Evolutionary conservation across 805 yeast species (phyloP).

Genomic region (Clavispora carvajalis): DNA sequence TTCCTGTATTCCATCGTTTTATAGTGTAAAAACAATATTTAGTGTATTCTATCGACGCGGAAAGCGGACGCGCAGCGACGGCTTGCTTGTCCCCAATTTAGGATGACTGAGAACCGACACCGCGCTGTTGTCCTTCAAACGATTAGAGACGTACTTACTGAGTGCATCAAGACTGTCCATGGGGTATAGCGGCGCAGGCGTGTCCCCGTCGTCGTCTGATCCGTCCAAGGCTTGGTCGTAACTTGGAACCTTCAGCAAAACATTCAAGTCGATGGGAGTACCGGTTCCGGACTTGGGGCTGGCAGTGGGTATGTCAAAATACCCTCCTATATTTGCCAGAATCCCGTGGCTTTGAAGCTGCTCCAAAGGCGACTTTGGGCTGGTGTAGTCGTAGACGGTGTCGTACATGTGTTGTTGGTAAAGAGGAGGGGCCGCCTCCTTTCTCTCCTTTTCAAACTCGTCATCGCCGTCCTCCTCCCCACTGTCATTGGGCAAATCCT

Average conservation of each 20-base stretch:
- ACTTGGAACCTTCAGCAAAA: slow-evolving; percentile 32
- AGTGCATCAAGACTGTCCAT: not conserved
- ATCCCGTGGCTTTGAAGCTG: slow-evolving; percentile 22
- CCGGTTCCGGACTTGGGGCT: slow-evolving; percentile 10
- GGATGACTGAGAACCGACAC: not conserved
- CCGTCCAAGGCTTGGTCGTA: slow-evolving; percentile 37
- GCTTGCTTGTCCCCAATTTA: not conserved
- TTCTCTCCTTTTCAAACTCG: slow-evolving; percentile 21
- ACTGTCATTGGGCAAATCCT: slow-evolving; percentile 3
- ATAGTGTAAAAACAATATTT: too few relatives aligned
- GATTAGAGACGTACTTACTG: not conserved
- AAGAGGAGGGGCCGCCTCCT: slow-evolving; percentile 39
- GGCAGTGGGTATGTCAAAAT: slow-evolving; percentile 26
- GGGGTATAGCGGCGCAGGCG: slow-evolving; percentile 19
- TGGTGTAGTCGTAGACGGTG: slow-evolving; percentile 30
- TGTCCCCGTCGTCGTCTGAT: slow-evolving; percentile 18
- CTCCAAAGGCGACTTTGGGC: slow-evolving; percentile 32
- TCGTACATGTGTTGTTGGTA: slow-evolving; percentile 37
- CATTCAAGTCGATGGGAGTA: slow-evolving; percentile 18
- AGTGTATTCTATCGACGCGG: not conserved
- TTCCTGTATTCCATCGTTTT: too few relatives aligned
- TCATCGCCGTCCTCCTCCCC: slow-evolving; percentile 13
- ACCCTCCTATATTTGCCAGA: slow-evolving; percentile 19
- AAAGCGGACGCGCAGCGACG: not conserved
- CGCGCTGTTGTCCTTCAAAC: not conserved